Evolutionary conservation across 768 basidiomycete species (phyloP).

Genomic region (Russula vinacea): DNA sequence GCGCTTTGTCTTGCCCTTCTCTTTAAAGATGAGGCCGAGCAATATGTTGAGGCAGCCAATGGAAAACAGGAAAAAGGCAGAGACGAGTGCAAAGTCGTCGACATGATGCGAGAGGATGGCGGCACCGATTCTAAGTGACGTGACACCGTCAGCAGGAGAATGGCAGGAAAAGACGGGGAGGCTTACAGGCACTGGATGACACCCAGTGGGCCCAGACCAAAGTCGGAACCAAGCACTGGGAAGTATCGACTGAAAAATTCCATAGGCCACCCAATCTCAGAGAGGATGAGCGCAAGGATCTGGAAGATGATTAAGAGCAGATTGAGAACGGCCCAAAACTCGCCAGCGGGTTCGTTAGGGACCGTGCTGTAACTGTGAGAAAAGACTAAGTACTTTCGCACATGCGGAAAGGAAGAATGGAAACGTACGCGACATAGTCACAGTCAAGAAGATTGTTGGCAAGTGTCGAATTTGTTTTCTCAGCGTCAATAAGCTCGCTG

Average conservation of each 20-base stretch:
- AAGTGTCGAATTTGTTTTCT: conserved; percentile 24
- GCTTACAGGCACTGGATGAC: conserved; percentile 81
- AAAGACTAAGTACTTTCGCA: neutral
- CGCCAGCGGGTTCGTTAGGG: conserved; percentile 85
- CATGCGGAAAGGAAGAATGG: neutral
- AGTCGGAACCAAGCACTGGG: conserved; percentile 78
- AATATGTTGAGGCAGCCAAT: conserved; percentile 87
- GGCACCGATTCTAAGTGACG: conserved; percentile 42
- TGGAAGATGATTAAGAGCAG: conserved; percentile 85
- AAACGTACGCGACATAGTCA: conserved; percentile 23
- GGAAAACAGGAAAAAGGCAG: conserved; percentile 89
- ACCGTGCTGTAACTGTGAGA: conserved; percentile 66
- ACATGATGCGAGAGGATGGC: conserved; percentile 61
- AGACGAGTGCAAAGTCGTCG: conserved; percentile 83
- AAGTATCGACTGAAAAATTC: conserved; percentile 79
- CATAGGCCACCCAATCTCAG: conserved; percentile 79
- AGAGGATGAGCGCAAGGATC: conserved; percentile 71
- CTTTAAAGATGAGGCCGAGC: conserved; percentile 69
- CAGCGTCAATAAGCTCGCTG: conserved; percentile 20
- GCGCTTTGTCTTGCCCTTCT: conserved; percentile 56
- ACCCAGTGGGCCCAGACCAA: conserved; percentile 84
- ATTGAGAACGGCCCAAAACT: conserved; percentile 89
- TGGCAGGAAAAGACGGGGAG: neutral
- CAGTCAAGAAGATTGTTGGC: conserved; percentile 17
- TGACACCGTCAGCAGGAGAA: conserved; percentile 5